These are phyloP conservation scores for Gypsophila paniculata DNA, from an alignment of 179 eudicot species.

Conservation along the genomic window DNA sequence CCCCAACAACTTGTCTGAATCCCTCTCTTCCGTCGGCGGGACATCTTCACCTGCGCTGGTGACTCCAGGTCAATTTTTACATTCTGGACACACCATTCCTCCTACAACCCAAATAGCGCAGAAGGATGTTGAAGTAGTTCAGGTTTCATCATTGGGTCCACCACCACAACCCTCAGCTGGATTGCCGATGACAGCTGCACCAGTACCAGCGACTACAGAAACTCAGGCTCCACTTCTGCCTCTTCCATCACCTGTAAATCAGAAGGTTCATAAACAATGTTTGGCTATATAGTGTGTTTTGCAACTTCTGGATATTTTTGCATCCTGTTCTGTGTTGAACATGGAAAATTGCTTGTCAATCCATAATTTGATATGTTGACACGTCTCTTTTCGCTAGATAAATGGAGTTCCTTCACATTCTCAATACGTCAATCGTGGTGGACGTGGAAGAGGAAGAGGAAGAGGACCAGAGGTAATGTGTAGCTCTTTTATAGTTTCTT, in stretches of 20 bases:
- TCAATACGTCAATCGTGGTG: slow-evolving; percentile 33
- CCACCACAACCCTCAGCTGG: slow-evolving; percentile 22
- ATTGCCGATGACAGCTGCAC: slow-evolving; percentile 12
- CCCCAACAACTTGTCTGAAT: slow-evolving; percentile 33
- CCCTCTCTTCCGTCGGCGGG: slow-evolving; percentile 31
- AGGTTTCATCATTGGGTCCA: slow-evolving; percentile 27
- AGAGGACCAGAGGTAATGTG: slow-evolving; percentile 41
- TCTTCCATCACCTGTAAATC: slow-evolving; percentile 40
- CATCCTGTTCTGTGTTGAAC: not conserved
- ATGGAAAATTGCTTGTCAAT: not conserved
- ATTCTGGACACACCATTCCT: slow-evolving; percentile 36
- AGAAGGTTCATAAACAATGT: slow-evolving; percentile 28
- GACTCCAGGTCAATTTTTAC: slow-evolving; percentile 57
- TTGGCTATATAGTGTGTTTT: not conserved
- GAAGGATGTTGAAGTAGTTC: slow-evolving; percentile 52
- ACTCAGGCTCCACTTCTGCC: slow-evolving; percentile 40
- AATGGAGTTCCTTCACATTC: slow-evolving; percentile 36
- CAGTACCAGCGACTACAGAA: slow-evolving; percentile 28
- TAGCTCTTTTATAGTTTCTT: not conserved
- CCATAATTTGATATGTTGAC: not conserved
- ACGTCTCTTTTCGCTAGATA: slow-evolving; percentile 27
- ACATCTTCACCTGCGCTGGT: slow-evolving; percentile 41
- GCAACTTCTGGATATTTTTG: slow-evolving; percentile 1
- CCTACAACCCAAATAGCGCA: slow-evolving; percentile 35
- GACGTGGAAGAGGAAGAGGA: slow-evolving; percentile 47